phyloP scores from a whole-genome alignment of 2,329 filamentous ascomycete genomes.

The Xylaria sp. region DNA sequence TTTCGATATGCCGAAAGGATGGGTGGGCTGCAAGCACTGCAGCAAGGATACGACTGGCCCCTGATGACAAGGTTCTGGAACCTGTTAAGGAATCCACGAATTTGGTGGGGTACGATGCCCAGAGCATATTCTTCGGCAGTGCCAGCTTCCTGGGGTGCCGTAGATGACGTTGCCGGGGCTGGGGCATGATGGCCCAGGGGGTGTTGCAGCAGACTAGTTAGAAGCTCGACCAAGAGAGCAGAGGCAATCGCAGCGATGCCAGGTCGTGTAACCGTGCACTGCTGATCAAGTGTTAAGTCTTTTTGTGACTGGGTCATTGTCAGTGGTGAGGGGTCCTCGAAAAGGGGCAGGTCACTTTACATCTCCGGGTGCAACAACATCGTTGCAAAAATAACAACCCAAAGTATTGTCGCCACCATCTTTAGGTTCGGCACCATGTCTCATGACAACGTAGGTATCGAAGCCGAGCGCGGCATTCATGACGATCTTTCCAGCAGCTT shows the following conservation, averaged over 20 bases:
- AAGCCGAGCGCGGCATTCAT: slow-evolving; percentile 97
- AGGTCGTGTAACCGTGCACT: slow-evolving; percentile 95
- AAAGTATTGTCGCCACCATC: slow-evolving; percentile 68
- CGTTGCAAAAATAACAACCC: slow-evolving; percentile 98
- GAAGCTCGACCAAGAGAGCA: slow-evolving; percentile 84
- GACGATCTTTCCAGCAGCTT: slow-evolving; percentile 89
- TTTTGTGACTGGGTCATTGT: slow-evolving; percentile 75
- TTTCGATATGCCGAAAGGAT: slow-evolving; percentile 71
- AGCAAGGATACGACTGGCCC: slow-evolving; percentile 78
- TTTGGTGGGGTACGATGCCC: slow-evolving; percentile 77
- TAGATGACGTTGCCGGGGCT: slow-evolving; percentile 53
- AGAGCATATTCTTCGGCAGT: slow-evolving; percentile 62
- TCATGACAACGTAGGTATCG: slow-evolving; percentile 96
- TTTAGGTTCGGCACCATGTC: slow-evolving; percentile 75
- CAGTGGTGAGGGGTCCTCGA: slow-evolving; percentile 25
- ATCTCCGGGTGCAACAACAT: slow-evolving; percentile 92
- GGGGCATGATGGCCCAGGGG: slow-evolving; percentile 70
- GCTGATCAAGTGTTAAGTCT: slow-evolving; percentile 94
- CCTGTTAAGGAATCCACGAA: slow-evolving; percentile 76
- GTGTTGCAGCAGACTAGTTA: slow-evolving; percentile 88
- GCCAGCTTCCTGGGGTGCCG: slow-evolving; percentile 54
- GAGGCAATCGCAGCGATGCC: slow-evolving; percentile 93
- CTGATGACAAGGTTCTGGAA: slow-evolving; percentile 77
- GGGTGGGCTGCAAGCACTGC: slow-evolving; percentile 77
- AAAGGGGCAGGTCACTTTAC: slow-evolving; percentile 60